These are phyloP conservation scores for Corymbia calophylla DNA, from an alignment of 441 rosid species.

Conservation along the genomic window DNA sequence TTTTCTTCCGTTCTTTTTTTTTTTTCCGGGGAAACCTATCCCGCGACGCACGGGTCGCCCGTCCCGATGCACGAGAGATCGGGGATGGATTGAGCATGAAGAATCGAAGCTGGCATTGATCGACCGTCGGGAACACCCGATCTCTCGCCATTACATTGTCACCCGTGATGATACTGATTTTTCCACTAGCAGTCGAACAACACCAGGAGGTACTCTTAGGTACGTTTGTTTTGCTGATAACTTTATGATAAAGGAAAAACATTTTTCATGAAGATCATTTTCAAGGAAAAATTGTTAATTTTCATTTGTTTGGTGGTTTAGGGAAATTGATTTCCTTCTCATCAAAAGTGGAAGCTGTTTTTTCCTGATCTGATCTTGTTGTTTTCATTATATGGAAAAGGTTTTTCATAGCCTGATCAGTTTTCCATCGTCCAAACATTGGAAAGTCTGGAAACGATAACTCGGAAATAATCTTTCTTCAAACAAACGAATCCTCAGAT, in stretches of 20 bases:
- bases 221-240: accelerated
- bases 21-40: neutral
- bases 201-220: neutral
- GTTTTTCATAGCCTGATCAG: neutral
- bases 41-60: neutral
- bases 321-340: neutral
- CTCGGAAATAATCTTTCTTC: neutral
- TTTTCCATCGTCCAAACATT: accelerated
- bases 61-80: neutral
- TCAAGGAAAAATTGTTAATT: too few relatives aligned
- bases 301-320: accelerated
- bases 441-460: too few relatives aligned
- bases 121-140: neutral
- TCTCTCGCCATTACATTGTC: neutral
- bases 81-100: neutral
- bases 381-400: neutral
- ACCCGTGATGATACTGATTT: neutral
- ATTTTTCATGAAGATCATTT: too few relatives aligned
- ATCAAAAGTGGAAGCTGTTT: accelerated
- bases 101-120: neutral
- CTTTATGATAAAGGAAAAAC: neutral
- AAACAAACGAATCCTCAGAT: neutral
- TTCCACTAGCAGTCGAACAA: neutral
- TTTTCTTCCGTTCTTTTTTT: neutral
- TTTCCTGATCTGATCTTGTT: accelerated